Percentiles rank a stretch among this genome's conserved stretches.
These are phyloP conservation scores for Musa acuminata DNA, from an alignment of 176 grass and related monocot genomes.

Conservation along the genomic window DNA sequence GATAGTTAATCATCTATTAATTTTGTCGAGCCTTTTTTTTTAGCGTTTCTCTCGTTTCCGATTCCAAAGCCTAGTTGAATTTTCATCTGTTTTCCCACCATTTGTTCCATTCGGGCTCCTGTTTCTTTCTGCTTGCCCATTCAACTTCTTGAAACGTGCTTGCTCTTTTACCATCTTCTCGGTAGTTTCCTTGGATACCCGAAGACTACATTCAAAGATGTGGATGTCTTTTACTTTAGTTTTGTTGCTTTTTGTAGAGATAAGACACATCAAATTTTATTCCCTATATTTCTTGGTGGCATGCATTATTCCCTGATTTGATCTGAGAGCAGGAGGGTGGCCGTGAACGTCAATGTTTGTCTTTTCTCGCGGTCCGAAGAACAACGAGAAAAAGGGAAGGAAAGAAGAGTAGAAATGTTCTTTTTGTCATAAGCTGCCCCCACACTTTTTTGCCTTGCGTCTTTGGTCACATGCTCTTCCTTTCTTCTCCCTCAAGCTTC, in stretches of 20 bases:
- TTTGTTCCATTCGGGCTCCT: too few relatives aligned
- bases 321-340: constrained; percentile 36
- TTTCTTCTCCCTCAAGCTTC: constrained; percentile 24
- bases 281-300: constrained; percentile 17
- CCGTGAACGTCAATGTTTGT: constrained; percentile 46
- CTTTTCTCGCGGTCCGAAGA: constrained; percentile 29
- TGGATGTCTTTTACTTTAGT: constrained; percentile 39
- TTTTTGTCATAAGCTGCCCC: constrained; percentile 33
- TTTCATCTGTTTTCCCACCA: too few relatives aligned
- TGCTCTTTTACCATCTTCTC: neutral
- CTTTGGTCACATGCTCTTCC: constrained; percentile 14
- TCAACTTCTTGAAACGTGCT: neutral
- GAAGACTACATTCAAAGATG: constrained; percentile 31
- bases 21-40: too few relatives aligned
- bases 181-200: neutral
- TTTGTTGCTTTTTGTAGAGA: constrained; percentile 29
- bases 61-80: too few relatives aligned
- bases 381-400: constrained; percentile 24
- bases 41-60: too few relatives aligned
- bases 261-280: constrained; percentile 34
- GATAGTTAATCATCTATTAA: too few relatives aligned
- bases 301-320: constrained; percentile 39
- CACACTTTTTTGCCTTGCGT: neutral
- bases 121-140: neutral
- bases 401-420: constrained; percentile 26